Base-by-base conservation (phyloP, 2,329 filamentous ascomycete genomes). In the Metarhizium album region DNA sequence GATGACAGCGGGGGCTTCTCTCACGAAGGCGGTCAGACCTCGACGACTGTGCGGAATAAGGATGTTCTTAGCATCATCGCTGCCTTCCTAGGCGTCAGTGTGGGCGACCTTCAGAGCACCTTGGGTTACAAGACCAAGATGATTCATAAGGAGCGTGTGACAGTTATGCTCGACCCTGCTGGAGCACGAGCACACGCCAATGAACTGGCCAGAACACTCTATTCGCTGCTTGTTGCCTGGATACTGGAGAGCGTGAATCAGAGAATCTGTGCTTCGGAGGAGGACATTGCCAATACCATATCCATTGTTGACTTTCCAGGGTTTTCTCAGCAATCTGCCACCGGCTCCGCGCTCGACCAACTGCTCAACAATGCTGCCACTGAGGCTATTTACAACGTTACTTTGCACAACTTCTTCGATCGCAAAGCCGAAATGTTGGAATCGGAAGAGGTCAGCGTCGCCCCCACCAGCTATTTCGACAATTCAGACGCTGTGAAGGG, bases 1-100 rank as follows among this genome's bases (percentile, higher is more conserved):
- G 90, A 96, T 59, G 93, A 98, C 61, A 97, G 91, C 58, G 93
- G 93, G 50, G 91, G 91, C 20, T 97, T 93, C 69, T 95, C 93
- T 0, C 90, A 95, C 63, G 93, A 98, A 67, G 93, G 93, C 57
- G 88, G 84, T 42, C 87, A 93, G 62, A 87, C 79, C 1, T 74
- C 90, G 27, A 97, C 93, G 0, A 79, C 84, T 2, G 91, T 96
- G 31, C 93, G 86, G 71, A 98, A 98, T 69, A 95, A 90, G 70
- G 91, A 97, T 55, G 85, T 88, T 2, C 74, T 98, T 6, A 76
- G 75, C 42, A 88, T 91, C 46, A 78, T 98, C 49, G 90, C 93
- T 11, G 90, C 91, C n/a, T 98, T 98, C 74, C 74, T 98, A 2
- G 93, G 93, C 45, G 85, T 98, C 6, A 80, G 83, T 60, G 79